These are phyloP conservation scores for Ceratocystiopsis sp. DNA, from an alignment of 2,329 filamentous ascomycete species.

Conservation along the genomic window DNA sequence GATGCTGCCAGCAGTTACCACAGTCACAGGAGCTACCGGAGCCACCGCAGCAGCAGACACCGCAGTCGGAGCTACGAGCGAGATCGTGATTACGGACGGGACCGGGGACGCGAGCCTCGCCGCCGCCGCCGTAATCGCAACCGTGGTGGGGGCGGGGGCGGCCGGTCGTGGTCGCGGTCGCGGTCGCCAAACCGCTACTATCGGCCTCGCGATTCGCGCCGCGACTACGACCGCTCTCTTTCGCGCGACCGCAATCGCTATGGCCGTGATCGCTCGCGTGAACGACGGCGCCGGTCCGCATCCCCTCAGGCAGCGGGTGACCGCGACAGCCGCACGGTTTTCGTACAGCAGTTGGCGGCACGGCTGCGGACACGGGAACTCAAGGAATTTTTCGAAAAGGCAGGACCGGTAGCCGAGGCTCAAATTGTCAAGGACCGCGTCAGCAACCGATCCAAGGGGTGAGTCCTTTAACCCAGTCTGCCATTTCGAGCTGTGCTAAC, in stretches of 20 bases:
- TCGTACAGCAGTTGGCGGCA: slow-evolving; percentile 94
- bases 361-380: slow-evolving; percentile 84
- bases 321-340: slow-evolving; percentile 88
- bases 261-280: slow-evolving; percentile 13
- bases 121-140: slow-evolving; percentile 45
- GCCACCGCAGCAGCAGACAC: slow-evolving; percentile 50
- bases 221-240: slow-evolving; percentile 1
- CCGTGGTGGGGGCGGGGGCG: slow-evolving; percentile 1
- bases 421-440: slow-evolving; percentile 98
- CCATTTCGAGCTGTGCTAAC: slow-evolving; percentile 13
- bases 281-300: slow-evolving; percentile 29
- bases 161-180: slow-evolving; percentile 44
- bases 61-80: not conserved
- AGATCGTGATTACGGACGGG: slow-evolving; percentile 41
- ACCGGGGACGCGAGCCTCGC: slow-evolving; percentile 51
- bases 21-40: slow-evolving; percentile 31
- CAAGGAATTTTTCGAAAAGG: slow-evolving; percentile 88
- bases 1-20: slow-evolving; percentile 32
- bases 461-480: slow-evolving; percentile 19
- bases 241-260: slow-evolving; percentile 2
- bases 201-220: slow-evolving; percentile 31
- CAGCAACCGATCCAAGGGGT: slow-evolving; percentile 95
- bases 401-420: slow-evolving; percentile 86
- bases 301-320: slow-evolving; percentile 71
- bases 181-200: slow-evolving; percentile 51